Conservation (phyloP, 305 asterid species). For the Stenogyne calaminthoides region DNA sequence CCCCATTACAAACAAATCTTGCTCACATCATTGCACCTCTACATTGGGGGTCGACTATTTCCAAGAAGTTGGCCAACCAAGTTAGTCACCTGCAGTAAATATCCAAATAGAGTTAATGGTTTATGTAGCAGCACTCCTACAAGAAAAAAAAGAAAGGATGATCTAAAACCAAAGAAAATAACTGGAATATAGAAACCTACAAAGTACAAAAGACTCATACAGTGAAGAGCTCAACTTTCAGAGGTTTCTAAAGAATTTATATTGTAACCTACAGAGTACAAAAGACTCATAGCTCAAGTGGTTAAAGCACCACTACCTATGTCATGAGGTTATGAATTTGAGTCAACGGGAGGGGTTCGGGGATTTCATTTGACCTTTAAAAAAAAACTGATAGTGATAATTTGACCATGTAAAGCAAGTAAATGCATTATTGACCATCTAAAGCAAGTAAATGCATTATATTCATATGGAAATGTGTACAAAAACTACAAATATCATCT, state of each 20-base stretch:
- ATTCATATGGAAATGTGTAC: background rate
- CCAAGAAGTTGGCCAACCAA: constrained; percentile 74
- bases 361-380: too few species aligned
- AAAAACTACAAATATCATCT: background rate
- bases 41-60: constrained; percentile 53
- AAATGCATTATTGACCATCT: too few species aligned
- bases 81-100: constrained; percentile 56
- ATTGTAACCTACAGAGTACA: too few species aligned
- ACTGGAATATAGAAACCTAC: background rate
- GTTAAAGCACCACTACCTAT: too few species aligned
- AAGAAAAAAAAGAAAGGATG: background rate
- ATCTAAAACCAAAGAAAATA: background rate
- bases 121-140: background rate
- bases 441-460: background rate
- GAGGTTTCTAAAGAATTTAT: background rate
- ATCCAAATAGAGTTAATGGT: background rate
- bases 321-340: too few species aligned
- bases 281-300: too few species aligned
- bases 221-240: background rate
- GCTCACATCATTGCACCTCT: constrained; percentile 2
- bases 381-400: background rate
- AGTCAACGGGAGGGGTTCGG: too few species aligned
- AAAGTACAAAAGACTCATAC: background rate
- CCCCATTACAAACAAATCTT: background rate
- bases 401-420: too few species aligned